phyloP scores from a whole-genome alignment of 1,284 basidiomycete genomes.

The Moniliophthora roreri region DNA sequence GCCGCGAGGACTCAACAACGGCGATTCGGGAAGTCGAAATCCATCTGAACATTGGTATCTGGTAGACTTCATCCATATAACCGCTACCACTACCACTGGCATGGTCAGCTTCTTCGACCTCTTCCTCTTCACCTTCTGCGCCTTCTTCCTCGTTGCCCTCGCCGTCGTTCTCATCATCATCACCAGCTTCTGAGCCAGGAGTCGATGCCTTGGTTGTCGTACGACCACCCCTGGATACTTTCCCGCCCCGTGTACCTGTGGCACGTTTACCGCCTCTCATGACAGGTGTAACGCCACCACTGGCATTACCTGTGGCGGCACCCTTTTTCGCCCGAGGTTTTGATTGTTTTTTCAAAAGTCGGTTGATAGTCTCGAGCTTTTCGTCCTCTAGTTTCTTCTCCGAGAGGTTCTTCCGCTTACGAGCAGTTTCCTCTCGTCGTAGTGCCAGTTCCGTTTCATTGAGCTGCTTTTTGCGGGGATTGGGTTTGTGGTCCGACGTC shows the following conservation, averaged over 20 bases:
- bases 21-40: conserved; percentile 44
- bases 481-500: conserved; percentile 2
- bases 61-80: conserved; percentile 28
- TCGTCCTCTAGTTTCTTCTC: conserved; percentile 94
- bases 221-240: not conserved
- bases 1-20: not conserved
- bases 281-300: conserved; percentile 1
- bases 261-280: conserved; percentile 25
- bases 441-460: conserved; percentile 84
- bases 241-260: conserved; percentile 18
- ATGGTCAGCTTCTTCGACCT: conserved; percentile 28
- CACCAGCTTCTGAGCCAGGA: conserved; percentile 18
- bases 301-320: conserved; percentile 27
- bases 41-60: conserved; percentile 58
- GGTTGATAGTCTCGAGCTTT: conserved; percentile 91
- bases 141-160: conserved; percentile 22
- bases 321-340: conserved; percentile 47
- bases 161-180: conserved; percentile 22
- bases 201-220: conserved; percentile 11
- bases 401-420: conserved; percentile 81
- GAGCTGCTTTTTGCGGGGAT: conserved; percentile 47
- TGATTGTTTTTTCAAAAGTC: conserved; percentile 85
- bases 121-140: conserved; percentile 26
- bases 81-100: conserved; percentile 26
- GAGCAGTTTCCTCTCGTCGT: conserved; percentile 81